Base-by-base conservation (phyloP, 176 grass and related monocot species). In the Triticum turgidum region DNA sequence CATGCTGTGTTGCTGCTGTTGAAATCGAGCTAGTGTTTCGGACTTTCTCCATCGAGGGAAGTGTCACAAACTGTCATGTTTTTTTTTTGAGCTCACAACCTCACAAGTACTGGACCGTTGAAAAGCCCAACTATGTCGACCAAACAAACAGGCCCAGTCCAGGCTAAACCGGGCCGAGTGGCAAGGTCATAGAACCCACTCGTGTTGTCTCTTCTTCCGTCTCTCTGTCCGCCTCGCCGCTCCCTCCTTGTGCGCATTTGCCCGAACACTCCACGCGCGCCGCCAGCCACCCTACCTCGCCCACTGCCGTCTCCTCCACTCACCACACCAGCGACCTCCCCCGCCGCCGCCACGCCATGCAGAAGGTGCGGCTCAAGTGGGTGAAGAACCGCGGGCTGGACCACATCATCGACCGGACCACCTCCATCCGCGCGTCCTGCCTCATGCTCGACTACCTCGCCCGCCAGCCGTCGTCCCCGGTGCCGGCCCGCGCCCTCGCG, bases 341-440 rank as follows among this genome's bases (percentile, higher is more conserved):
- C 18, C 22, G 4, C 21, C 11, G 3, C 39, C 42, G 27, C 25
- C 54, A 8, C 3, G 69, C 33, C 9, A 90, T 98, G 93, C 91
- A 92, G 81, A 95, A 93, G 89, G 95, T 98, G 30, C 95, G 93
- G 27, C 87, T 98, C 15, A 98, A 98, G 78, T 98, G 95, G 95
- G 95, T 98, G 80, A 93, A 98, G 89, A 98, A 98, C 83, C 86
- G 89, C 1, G 91, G 93, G n/a, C 69, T 98, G n/a, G 95, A 98
- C 87, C 91, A 98, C 91, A 83, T 98, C 83, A 95, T 98, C 80
- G 86, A 70, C 58, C 91, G 93, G 73, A 94, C 94, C 49, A 95
- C 93, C 73, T 92, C 92, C 83, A 81, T 94, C 80, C 91, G 94
- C 66, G 93, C 93, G 13, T 95, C 91, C 68, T 93, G 93, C 86